Conservation (phyloP, 768 basidiomycete species). For the Pisolithus sp. region DNA sequence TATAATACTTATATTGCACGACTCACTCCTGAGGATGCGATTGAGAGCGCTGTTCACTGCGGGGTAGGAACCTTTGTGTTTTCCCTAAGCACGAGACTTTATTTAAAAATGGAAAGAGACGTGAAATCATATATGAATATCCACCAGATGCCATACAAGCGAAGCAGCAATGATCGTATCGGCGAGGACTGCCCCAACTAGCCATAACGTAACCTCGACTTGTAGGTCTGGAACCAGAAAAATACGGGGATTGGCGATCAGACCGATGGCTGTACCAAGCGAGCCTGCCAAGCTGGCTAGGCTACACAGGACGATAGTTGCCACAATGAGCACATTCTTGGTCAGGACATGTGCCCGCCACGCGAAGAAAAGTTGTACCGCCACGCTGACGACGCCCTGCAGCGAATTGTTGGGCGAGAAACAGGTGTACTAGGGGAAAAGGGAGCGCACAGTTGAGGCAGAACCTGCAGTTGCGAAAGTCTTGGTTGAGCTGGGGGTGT, state of each 20-base stretch:
- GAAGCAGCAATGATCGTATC: no score
- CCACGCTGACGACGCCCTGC: not conserved
- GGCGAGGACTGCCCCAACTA: no score
- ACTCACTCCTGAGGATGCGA: not conserved
- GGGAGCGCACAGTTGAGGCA: not conserved
- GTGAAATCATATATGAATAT: not conserved
- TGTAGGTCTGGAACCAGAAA: no score
- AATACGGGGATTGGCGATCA: not conserved
- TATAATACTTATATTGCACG: no score
- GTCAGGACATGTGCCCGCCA: not conserved
- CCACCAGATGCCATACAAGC: not conserved
- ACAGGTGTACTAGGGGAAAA: not conserved
- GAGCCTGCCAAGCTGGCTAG: not conserved
- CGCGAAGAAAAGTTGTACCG: not conserved
- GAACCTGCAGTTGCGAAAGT: not conserved
- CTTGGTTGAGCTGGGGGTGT: not conserved
- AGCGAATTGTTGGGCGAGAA: not conserved
- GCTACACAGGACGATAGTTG: not conserved
- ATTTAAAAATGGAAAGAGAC: not conserved
- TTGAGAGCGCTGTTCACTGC: not conserved
- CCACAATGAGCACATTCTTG: not conserved
- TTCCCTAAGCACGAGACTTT: not conserved
- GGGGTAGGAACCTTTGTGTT: not conserved
- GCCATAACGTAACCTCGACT: no score
- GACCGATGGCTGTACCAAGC: not conserved